Evolutionary conservation across 129 eudicot genomes (phyloP), one percentile per base, ranked within the genome.

Genomic region (Cynara cardunculus): DNA sequence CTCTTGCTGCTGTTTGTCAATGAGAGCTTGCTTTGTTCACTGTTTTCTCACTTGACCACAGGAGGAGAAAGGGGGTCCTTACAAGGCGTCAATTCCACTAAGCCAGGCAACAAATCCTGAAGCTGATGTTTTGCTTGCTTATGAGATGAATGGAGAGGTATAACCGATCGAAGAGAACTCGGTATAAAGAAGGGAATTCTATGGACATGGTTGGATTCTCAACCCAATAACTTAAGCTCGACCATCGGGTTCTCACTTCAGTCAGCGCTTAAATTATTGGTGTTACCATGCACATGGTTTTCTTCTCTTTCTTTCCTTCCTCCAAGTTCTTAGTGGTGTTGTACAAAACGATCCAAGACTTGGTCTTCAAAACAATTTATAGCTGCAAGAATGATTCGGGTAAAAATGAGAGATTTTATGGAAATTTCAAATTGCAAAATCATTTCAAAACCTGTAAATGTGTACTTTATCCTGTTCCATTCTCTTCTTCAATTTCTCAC

Each of bases 1-100:
- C 78, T 65, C 1, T 7, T 9, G 24, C 10, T 83, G 25, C 34
- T 78, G 14, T 46, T 74, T 62, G 25, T 44, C n/a, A 59, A 46
- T 25, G 7, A 12, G 27, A 7, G 26, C 35, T 86, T 56, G 30
- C 25, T 26, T 80, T 44, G 28, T 30, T 86, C 69, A 24, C 22
- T 62, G 31, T 80, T 69, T 27, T 7, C 62, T 30, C 69, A 19
- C 37, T 37, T 30, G 35, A 62, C 71, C 71, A 8, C 69, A 95
- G 97, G 99, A 95, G 85, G 99, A 95, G 76, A 92, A 95, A 25
- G 99, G 99, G 28, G 97, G 99, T 72, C 99, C 99, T 25, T 95
- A 95, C 84, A 95, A 92, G 92, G 97, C 92, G 1, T 92, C 99
- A 16, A 95, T 95, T 76, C 97, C 99, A 62, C 73, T 95, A 83